These are phyloP conservation scores for Exophiala sideris DNA, from an alignment of 2,329 filamentous ascomycete genomes.

Conservation along the genomic window DNA sequence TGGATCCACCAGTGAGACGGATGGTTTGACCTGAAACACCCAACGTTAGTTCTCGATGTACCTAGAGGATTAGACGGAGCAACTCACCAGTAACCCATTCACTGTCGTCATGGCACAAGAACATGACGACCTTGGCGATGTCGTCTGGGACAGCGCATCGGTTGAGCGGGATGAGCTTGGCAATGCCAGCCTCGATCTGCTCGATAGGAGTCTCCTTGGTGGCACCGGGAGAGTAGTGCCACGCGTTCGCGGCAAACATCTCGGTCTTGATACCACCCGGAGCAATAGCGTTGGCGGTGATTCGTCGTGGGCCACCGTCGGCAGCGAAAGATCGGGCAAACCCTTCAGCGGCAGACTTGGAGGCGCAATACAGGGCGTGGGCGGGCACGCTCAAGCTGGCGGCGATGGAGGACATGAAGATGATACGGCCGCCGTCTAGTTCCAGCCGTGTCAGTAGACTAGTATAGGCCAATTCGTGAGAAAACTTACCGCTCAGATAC, in stretches of 20 bases:
- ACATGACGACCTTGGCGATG: conserved; percentile 57
- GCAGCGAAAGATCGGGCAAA: conserved; percentile 69
- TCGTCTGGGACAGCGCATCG: conserved; percentile 58
- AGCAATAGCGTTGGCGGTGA: conserved; percentile 70
- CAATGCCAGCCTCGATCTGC: conserved; percentile 55
- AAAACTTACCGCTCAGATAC: conserved; percentile 47
- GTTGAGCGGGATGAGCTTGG: conserved; percentile 57
- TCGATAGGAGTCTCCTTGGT: conserved; percentile 46
- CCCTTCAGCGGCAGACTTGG: conserved; percentile 70
- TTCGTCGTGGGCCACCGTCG: conserved; percentile 64
- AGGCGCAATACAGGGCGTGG: conserved; percentile 68
- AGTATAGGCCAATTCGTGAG: background rate
- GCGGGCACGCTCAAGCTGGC: conserved; percentile 64
- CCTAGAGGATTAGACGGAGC: background rate
- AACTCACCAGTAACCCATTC: conserved; percentile 63
- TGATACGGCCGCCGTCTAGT: conserved; percentile 48
- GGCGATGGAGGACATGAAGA: conserved; percentile 56
- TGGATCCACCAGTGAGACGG: conserved; percentile 25
- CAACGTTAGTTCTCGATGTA: background rate
- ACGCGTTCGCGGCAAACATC: conserved; percentile 70
- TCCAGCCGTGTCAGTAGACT: conserved; percentile 5
- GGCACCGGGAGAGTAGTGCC: conserved; percentile 61
- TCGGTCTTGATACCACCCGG: conserved; percentile 72
- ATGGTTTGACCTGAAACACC: conserved; percentile 22
- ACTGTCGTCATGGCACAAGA: conserved; percentile 56